These are phyloP conservation scores for Fusarium irregulare DNA, from an alignment of 2,329 filamentous ascomycete species.

Conservation along the genomic window DNA sequence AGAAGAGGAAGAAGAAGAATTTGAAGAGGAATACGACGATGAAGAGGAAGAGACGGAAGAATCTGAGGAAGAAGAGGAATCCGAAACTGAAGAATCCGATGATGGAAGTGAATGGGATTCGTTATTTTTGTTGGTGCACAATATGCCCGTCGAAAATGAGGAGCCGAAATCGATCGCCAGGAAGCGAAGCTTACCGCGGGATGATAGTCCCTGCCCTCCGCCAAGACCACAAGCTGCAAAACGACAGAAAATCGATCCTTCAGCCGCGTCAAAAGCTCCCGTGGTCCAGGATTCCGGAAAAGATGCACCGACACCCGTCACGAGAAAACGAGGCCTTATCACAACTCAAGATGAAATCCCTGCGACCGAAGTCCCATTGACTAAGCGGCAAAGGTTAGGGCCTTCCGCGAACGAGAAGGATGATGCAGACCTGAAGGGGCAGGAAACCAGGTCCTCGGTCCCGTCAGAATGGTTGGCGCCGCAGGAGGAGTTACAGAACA, in stretches of 20 bases:
- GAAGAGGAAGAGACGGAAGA: conserved; percentile 16
- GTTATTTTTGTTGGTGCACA: conserved; percentile 9
- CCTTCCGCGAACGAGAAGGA: neutral
- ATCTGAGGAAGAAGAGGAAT: neutral
- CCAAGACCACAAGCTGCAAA: neutral
- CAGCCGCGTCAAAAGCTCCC: neutral
- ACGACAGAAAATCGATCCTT: neutral
- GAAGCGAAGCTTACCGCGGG: conserved; percentile 28
- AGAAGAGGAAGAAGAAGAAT: neutral
- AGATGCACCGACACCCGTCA: neutral
- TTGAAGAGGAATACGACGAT: conserved; percentile 15
- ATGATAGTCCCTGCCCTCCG: conserved; percentile 14
- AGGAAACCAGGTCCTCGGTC: neutral
- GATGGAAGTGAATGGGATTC: conserved; percentile 16
- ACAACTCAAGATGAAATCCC: conserved; percentile 20
- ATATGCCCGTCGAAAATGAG: conserved; percentile 18
- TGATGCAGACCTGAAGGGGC: neutral
- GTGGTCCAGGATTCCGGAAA: conserved; percentile 2
- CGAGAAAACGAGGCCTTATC: conserved; percentile 25
- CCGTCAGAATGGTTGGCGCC: conserved; percentile 18
- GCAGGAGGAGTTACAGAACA: conserved; percentile 4
- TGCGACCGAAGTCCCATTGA: conserved; percentile 11
- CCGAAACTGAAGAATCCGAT: conserved; percentile 14
- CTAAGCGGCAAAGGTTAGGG: conserved; percentile 31
- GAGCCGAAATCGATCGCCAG: conserved; percentile 11